Evolutionary conservation across 2,329 filamentous ascomycete species (phyloP).

Genomic region (Nannizziopsis arthrosporioides): DNA sequence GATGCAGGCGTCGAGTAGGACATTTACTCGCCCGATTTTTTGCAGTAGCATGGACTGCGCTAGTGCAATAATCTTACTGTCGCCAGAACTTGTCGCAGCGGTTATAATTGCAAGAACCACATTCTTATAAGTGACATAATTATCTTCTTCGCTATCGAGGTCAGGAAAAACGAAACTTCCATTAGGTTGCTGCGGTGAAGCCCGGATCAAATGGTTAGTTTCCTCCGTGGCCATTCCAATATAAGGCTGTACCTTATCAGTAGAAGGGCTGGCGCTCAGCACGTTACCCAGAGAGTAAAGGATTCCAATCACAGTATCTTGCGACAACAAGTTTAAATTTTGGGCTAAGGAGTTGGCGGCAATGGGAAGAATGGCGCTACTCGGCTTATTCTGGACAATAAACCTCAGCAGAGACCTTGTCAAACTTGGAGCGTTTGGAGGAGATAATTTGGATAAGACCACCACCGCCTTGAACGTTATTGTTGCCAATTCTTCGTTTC

Average conservation of each 20-base stretch:
- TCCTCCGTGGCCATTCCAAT: conserved; percentile 16
- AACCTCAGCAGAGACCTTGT: conserved; percentile 73
- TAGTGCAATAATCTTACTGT: conserved; percentile 84
- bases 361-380: conserved; percentile 55
- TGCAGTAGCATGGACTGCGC: conserved; percentile 95
- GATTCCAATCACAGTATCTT: conserved; percentile 88
- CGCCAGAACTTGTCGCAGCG: conserved; percentile 69
- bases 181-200: conserved; percentile 22
- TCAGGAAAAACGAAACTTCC: conserved; percentile 53
- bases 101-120: conserved; percentile 91
- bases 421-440: conserved; percentile 59
- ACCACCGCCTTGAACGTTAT: conserved; percentile 72
- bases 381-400: conserved; percentile 70
- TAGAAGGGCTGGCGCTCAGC: conserved; percentile 57
- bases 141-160: conserved; percentile 65
- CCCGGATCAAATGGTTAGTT: conserved; percentile 37
- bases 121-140: conserved; percentile 63
- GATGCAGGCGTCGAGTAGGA: conserved; percentile 70
- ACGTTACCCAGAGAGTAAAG: conserved; percentile 95
- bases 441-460: conserved; percentile 63
- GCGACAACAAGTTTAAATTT: conserved; percentile 68
- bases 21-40: conserved; percentile 77
- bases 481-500: conserved; percentile 62
- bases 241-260: conserved; percentile 35
- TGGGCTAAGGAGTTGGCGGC: conserved; percentile 78